Evolutionary conservation across 2,329 filamentous ascomycete genomes (phyloP).

Genomic region (Aspergillus jensenii): DNA sequence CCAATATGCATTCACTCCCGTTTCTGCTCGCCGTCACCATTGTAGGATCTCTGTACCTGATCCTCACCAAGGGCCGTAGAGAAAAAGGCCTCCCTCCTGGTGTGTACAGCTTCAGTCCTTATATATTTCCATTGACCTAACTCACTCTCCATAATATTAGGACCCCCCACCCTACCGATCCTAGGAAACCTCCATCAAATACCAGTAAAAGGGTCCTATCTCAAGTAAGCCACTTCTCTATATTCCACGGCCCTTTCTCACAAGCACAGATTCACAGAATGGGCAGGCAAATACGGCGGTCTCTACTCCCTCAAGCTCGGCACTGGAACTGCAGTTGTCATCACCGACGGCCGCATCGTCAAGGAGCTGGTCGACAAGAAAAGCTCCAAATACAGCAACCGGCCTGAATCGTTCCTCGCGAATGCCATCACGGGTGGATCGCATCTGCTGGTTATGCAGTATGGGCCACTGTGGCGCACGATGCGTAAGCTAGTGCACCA

Average conservation of each 20-base stretch:
- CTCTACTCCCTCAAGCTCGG: conserved; percentile 48
- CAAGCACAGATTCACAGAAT: conserved; percentile 43
- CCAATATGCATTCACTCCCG: too few relatives aligned
- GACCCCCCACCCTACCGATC: not conserved
- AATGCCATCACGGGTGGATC: too few relatives aligned
- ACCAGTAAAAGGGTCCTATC: not conserved
- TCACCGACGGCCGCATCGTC: conserved; percentile 26
- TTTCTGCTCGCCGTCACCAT: too few relatives aligned
- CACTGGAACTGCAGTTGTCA: conserved; percentile 41
- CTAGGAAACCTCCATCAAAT: not conserved
- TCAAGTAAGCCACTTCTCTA: not conserved
- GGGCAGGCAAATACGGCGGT: conserved; percentile 45
- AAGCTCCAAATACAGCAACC: not conserved
- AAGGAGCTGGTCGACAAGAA: not conserved
- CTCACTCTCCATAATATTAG: not conserved
- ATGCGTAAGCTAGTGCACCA: too few relatives aligned
- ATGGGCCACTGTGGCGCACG: too few relatives aligned
- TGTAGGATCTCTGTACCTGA: too few relatives aligned
- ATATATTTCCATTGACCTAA: too few relatives aligned
- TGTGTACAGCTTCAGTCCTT: too few relatives aligned
- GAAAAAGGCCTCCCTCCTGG: not conserved
- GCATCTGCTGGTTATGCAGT: too few relatives aligned
- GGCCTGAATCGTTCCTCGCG: too few relatives aligned
- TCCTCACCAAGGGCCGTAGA: not conserved
- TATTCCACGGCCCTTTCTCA: not conserved